These are phyloP conservation scores for Boechera retrofracta DNA, from an alignment of 345 rosid genomes.

Conservation along the genomic window DNA sequence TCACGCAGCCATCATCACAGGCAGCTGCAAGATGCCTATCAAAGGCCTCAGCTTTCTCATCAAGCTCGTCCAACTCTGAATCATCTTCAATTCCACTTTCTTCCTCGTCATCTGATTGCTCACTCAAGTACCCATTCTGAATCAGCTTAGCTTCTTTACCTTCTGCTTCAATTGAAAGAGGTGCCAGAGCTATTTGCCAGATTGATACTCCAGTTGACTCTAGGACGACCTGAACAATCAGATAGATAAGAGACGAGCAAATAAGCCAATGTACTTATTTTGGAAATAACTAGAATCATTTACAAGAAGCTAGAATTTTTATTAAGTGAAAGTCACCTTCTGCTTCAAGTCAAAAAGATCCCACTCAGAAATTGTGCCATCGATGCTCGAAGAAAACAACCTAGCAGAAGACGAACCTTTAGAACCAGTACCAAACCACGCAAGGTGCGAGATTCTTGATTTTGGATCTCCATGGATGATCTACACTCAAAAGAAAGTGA, in stretches of 20 bases:
- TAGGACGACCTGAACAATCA: conserved; percentile 58
- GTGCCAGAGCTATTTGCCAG: conserved; percentile 92
- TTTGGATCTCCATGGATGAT: conserved; percentile 77
- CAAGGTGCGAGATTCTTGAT: conserved; percentile 79
- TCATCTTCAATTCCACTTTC: conserved; percentile 69
- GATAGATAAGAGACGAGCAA: conserved; percentile 19
- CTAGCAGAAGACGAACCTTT: conserved; percentile 54
- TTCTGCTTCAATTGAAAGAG: conserved; percentile 46
- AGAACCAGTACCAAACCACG: conserved; percentile 66
- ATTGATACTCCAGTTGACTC: conserved; percentile 83
- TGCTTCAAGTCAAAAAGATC: conserved; percentile 83
- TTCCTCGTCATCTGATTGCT: conserved; percentile 49
- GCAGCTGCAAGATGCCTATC: conserved; percentile 71
- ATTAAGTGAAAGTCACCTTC: conserved; percentile 51
- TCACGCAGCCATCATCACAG: conserved; percentile 94
- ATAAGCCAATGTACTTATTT: conserved; percentile 3
- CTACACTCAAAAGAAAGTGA: conserved; percentile 44
- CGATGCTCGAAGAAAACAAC: conserved; percentile 82
- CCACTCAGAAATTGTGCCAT: conserved; percentile 88
- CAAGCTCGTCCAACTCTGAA: conserved; percentile 58
- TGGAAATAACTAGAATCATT: background rate
- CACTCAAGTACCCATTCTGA: conserved; percentile 60
- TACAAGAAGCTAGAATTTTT: background rate
- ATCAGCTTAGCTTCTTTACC: conserved; percentile 41
- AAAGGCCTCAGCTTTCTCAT: conserved; percentile 42